Evolutionary conservation across 2,329 filamentous ascomycete genomes (phyloP).

Genomic region (Fusarium chlamydosporum): DNA sequence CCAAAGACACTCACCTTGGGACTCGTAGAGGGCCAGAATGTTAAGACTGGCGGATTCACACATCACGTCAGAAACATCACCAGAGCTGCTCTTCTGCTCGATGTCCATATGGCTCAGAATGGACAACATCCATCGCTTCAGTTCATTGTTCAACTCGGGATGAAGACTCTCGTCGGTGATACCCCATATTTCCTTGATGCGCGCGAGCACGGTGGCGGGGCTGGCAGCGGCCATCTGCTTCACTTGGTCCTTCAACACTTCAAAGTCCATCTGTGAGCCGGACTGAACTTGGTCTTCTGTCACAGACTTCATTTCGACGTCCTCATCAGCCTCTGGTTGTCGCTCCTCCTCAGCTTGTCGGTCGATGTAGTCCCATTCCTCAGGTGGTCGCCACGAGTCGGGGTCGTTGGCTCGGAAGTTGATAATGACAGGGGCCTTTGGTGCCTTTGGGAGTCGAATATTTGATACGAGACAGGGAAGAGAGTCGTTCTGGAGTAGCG

Average conservation of each 20-base stretch:
- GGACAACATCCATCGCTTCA: constrained; percentile 73
- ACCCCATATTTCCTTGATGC: constrained; percentile 61
- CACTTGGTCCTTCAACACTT: constrained; percentile 33
- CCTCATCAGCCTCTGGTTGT: background rate
- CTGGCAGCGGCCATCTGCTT: constrained; percentile 43
- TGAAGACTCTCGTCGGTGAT: constrained; percentile 29
- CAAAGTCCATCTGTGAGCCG: background rate
- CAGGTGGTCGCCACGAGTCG: constrained; percentile 62
- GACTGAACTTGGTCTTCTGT: background rate
- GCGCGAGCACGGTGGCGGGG: constrained; percentile 63
- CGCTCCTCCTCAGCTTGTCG: constrained; percentile 7
- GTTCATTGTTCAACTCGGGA: constrained; percentile 63
- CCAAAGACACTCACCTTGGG: constrained; percentile 57
- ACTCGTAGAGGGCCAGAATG: constrained; percentile 67
- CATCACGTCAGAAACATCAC: background rate
- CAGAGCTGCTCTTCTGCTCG: constrained; percentile 38
- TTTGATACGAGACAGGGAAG: constrained; percentile 25
- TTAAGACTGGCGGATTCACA: constrained; percentile 41
- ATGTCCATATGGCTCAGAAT: constrained; percentile 65
- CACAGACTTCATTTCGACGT: constrained; percentile 9
- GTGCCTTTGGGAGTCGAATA: constrained; percentile 13
- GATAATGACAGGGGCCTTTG: constrained; percentile 36
- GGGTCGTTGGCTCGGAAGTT: constrained; percentile 55
- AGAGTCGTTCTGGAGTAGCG: constrained; percentile 41
- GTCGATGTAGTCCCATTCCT: constrained; percentile 58